Evolutionary conservation across 805 yeast genomes (phyloP).

Genomic region (Hemisphaericaspora nanyangensis): DNA sequence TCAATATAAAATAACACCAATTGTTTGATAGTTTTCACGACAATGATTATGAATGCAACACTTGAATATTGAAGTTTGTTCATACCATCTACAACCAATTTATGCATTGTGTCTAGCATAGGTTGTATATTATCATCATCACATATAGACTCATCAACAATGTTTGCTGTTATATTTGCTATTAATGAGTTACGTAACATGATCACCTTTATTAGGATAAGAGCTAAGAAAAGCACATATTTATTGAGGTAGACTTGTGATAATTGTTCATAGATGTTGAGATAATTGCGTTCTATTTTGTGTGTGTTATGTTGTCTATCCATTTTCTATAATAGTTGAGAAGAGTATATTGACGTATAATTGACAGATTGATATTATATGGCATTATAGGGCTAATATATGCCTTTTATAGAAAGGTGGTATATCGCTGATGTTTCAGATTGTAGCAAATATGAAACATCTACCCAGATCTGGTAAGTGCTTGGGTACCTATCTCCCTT

Average conservation of each 20-base stretch:
- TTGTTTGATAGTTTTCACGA: slow-evolving; percentile 55
- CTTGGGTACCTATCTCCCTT: too few relatives aligned
- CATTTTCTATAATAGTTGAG: not conserved
- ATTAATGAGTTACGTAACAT: slow-evolving; percentile 47
- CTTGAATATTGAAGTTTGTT: slow-evolving; percentile 44
- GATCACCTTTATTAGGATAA: slow-evolving; percentile 57
- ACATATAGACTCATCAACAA: slow-evolving; percentile 23
- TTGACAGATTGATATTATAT: too few relatives aligned
- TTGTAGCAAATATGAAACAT: too few relatives aligned
- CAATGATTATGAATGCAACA: slow-evolving; percentile 31
- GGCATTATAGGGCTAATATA: too few relatives aligned
- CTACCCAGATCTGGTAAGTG: too few relatives aligned
- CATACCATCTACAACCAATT: slow-evolving; percentile 36
- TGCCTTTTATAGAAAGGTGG: too few relatives aligned
- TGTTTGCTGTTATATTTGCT: slow-evolving; percentile 33
- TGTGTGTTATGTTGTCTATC: not conserved
- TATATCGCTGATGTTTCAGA: too few relatives aligned
- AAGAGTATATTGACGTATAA: too few relatives aligned
- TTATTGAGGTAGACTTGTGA: slow-evolving; percentile 68
- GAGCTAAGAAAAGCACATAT: slow-evolving; percentile 50
- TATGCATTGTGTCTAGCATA: slow-evolving; percentile 4
- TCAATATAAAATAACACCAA: slow-evolving; percentile 65
- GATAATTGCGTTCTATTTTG: slow-evolving; percentile 12
- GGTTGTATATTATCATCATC: slow-evolving; percentile 8
- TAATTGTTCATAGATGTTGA: slow-evolving; percentile 49